Evolutionary conservation across 2,329 filamentous ascomycete genomes (phyloP), one percentile per base, ranked within the genome.

Genomic region (Elsinoe fawcettii): DNA sequence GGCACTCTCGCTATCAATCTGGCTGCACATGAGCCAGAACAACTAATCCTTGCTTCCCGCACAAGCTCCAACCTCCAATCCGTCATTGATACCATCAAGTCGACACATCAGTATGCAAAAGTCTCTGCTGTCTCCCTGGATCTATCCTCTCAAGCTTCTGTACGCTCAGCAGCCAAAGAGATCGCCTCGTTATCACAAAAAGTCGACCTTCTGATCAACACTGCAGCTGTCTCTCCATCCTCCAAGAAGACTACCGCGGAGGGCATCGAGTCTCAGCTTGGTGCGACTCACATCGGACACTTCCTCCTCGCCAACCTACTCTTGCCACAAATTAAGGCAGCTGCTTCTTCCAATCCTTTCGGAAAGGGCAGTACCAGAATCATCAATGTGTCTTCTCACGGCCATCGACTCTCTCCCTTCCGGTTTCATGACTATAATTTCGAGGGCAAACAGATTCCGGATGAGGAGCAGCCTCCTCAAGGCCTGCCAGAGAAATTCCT

Each of bases 131-230:
- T 73, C 3, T 39, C 66, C 34, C 43, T 75, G 4, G 69, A 75
- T 58, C 63, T 75, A 11, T 62, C 61, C 9, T 73, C 66, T 1
- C 63, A 69, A 27, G 41, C 56, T 0, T 66, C 63, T 3, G 63
- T 73, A 1, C 67, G 68, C 0, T 58, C 63, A n/a, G 69, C 72
- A 1, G 70, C 70, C 2, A 56, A 58, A 1, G 58, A 65, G 49
- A 63, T 75, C 39, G 65, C 67, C 37, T 43, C 36, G 36, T 46
- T 53, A 1, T 56, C 46, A 14, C 66, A 65, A 20, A 58, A 61
- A 0, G 68, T 76, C 41, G 71, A 75, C 60, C 64, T 76, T 1
- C 61, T 75, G 2, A 68, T 77, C 57, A 73, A 75, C 64, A 76
- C 73, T 58, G 73, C 75, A 11, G 74, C 71, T 1, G 63, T 75